phyloP scores from a whole-genome alignment of 1,139 yeast genomes.

The Taphrina sp. region DNA sequence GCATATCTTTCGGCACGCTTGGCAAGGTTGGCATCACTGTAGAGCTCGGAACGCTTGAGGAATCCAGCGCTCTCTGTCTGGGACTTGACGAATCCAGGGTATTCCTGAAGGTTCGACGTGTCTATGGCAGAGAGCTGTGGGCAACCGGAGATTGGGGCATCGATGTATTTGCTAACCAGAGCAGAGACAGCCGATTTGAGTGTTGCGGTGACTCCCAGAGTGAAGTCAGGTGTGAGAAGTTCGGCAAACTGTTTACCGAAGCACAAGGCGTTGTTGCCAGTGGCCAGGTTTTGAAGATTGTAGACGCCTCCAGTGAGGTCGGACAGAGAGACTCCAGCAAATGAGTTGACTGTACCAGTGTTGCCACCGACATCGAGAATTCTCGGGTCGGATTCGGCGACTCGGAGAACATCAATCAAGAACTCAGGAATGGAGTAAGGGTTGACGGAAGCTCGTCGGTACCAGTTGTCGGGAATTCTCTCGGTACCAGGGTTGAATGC shows the following conservation, averaged over 20 bases:
- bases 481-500: conserved; percentile 23
- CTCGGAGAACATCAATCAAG: conserved; percentile 8
- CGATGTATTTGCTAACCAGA: conserved; percentile 11
- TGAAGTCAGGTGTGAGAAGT: conserved; percentile 1
- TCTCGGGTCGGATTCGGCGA: conserved; percentile 8
- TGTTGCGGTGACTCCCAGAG: background rate
- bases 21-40: no score
- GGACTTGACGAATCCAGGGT: no score
- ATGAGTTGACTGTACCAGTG: conserved; percentile 15
- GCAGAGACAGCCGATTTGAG: conserved; percentile 2
- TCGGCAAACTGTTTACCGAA: conserved; percentile 10
- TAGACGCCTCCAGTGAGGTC: conserved; percentile 14
- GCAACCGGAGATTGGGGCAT: background rate
- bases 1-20: no score
- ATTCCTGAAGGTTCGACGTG: background rate
- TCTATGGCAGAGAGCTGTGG: conserved; percentile 5
- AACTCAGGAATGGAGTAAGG: conserved; percentile 22
- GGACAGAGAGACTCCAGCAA: conserved; percentile 10
- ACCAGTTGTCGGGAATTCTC: conserved; percentile 31
- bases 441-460: conserved; percentile 13
- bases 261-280: conserved; percentile 21
- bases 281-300: conserved; percentile 6
- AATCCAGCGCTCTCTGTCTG: no score
- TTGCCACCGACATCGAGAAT: conserved; percentile 20
- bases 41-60: no score